Percentiles rank a stretch among this genome's conserved stretches.
Conservation (phyloP, 2,329 filamentous ascomycete species). For the Neodidymelliopsis sp. region DNA sequence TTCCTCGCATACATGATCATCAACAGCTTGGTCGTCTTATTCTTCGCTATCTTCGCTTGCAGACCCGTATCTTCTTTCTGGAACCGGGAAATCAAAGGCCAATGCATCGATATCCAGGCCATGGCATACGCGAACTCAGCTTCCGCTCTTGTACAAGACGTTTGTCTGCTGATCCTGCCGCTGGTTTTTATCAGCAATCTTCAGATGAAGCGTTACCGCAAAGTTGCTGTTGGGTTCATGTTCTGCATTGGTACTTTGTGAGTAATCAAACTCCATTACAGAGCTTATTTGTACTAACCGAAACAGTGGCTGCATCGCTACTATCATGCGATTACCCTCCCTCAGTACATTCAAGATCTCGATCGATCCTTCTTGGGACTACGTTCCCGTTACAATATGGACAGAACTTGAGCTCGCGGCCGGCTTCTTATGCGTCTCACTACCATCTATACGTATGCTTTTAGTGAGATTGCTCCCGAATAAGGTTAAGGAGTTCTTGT, state of each 20-base stretch:
- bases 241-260: slow-evolving; percentile 35
- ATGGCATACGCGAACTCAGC: slow-evolving; percentile 30
- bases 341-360: slow-evolving; percentile 26
- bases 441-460: background rate
- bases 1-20: slow-evolving; percentile 25
- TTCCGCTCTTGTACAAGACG: slow-evolving; percentile 32
- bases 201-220: slow-evolving; percentile 28
- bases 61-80: slow-evolving; percentile 32
- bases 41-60: slow-evolving; percentile 34
- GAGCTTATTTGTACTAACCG: background rate
- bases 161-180: slow-evolving; percentile 32
- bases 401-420: slow-evolving; percentile 25
- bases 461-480: slow-evolving; percentile 15
- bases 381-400: slow-evolving; percentile 28
- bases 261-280: background rate
- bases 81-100: slow-evolving; percentile 32
- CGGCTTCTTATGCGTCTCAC: slow-evolving; percentile 7
- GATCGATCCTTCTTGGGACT: slow-evolving; percentile 31
- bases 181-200: slow-evolving; percentile 30
- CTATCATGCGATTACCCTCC: slow-evolving; percentile 27
- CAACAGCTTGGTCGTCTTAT: slow-evolving; percentile 23
- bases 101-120: slow-evolving; percentile 28
- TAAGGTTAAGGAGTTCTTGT: slow-evolving; percentile 17
- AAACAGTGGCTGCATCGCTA: slow-evolving; percentile 33
- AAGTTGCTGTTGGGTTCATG: slow-evolving; percentile 31